A percentile compares a stretch with the other conserved stretches of the same genome.
Evolutionary conservation across 1,139 yeast species (phyloP).

Genomic region (Suhomyces guaymorum): DNA sequence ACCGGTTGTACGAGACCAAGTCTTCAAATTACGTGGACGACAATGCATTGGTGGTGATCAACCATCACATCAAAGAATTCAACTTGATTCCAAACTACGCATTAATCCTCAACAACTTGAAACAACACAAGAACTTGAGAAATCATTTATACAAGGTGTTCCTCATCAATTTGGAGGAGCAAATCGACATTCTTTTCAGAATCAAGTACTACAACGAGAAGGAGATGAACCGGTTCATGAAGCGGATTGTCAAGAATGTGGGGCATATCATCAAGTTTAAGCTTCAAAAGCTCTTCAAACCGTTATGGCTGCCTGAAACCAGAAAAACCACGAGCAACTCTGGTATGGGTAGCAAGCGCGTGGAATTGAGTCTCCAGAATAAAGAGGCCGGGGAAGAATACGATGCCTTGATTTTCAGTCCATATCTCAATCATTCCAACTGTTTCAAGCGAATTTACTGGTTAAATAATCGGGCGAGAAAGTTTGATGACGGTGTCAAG

Average conservation of each 20-base stretch:
- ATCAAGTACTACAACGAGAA: slow-evolving; percentile 37
- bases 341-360: slow-evolving; percentile 3
- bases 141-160: slow-evolving; percentile 42
- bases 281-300: slow-evolving; percentile 24
- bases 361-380: not conserved
- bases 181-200: slow-evolving; percentile 38
- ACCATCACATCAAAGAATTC: slow-evolving; percentile 34
- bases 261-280: slow-evolving; percentile 29
- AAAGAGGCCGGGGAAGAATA: slow-evolving; percentile 9
- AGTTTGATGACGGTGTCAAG: slow-evolving; percentile 6
- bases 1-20: slow-evolving; percentile 30
- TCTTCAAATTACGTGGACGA: slow-evolving; percentile 15
- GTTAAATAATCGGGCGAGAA: slow-evolving; percentile 21
- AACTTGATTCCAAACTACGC: slow-evolving; percentile 40
- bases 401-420: slow-evolving; percentile 34
- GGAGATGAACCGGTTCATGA: slow-evolving; percentile 29
- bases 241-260: slow-evolving; percentile 27
- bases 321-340: not conserved
- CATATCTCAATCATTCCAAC: slow-evolving; percentile 24
- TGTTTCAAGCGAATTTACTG: slow-evolving; percentile 38
- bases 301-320: slow-evolving; percentile 11
- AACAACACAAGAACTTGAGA: slow-evolving; percentile 28
- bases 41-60: slow-evolving; percentile 23
- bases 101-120: slow-evolving; percentile 27
- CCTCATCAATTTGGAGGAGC: slow-evolving; percentile 41